Conservation (phyloP, 352 stramenopile species). For the Phytophthora macrochlamydospora region DNA sequence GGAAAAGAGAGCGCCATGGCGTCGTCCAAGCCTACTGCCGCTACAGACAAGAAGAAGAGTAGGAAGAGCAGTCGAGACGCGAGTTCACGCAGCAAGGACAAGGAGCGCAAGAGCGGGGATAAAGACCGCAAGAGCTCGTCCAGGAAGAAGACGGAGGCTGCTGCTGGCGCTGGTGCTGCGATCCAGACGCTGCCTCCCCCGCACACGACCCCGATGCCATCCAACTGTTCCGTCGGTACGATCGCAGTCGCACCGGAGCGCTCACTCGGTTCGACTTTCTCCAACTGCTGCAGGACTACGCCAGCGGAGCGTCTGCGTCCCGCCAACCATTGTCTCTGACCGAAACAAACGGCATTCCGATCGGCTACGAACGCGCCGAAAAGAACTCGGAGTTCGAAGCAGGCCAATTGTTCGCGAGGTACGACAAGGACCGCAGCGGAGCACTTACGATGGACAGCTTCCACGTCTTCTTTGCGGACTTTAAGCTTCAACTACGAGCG, state of each 20-base stretch:
- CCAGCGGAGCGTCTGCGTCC: conserved; percentile 19
- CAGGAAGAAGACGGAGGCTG: conserved; percentile 13
- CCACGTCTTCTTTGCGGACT: conserved; percentile 74
- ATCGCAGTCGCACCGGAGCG: conserved; percentile 52
- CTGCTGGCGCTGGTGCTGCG: neutral
- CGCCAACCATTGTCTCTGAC: conserved; percentile 64
- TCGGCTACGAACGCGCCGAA: conserved; percentile 73
- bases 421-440: conserved; percentile 64
- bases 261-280: conserved; percentile 75
- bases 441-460: conserved; percentile 72
- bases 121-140: conserved; percentile 29
- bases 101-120: conserved; percentile 40
- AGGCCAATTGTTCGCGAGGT: conserved; percentile 83
- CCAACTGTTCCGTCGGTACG: conserved; percentile 83
- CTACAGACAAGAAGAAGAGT: conserved; percentile 25
- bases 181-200: neutral
- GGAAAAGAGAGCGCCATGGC: conserved; percentile 8
- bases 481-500: conserved; percentile 59
- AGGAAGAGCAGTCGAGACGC: conserved; percentile 33
- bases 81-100: conserved; percentile 28
- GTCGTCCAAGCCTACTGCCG: conserved; percentile 10
- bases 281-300: conserved; percentile 74
- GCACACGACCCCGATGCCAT: conserved; percentile 68
- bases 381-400: conserved; percentile 87
- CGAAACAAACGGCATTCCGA: conserved; percentile 62